A percentile compares a stretch with the other conserved stretches of the same genome.
Evolutionary conservation across 1,139 yeast species (phyloP).

Genomic region (Blastobotrys illinoisensis): DNA sequence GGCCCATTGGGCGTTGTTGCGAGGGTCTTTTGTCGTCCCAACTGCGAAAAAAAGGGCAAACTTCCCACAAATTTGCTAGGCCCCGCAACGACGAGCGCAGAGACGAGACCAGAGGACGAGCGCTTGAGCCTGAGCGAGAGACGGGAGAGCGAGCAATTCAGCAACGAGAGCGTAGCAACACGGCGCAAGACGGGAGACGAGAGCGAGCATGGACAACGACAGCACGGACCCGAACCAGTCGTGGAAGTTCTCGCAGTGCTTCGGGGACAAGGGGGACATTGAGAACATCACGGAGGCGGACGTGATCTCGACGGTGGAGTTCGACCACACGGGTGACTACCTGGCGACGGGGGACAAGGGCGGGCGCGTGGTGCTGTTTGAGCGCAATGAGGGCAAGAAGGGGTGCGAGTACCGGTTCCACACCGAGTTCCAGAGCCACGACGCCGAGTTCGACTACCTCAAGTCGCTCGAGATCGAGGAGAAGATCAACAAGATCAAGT

Average conservation of each 20-base stretch:
- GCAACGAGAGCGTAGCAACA: not conserved
- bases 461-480: slow-evolving; percentile 96
- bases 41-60: no score
- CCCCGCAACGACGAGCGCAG: no score
- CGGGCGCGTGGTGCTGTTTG: slow-evolving; percentile 94
- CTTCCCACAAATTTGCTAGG: no score
- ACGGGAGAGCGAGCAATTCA: no score
- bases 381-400: slow-evolving; percentile 72
- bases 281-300: slow-evolving; percentile 97
- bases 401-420: slow-evolving; percentile 92
- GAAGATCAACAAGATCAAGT: slow-evolving; percentile 93
- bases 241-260: slow-evolving; percentile 53
- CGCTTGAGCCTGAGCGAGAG: not conserved
- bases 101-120: no score
- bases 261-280: slow-evolving; percentile 97
- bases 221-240: slow-evolving; percentile 30
- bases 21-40: no score
- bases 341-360: slow-evolving; percentile 98
- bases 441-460: slow-evolving; percentile 95
- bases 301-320: slow-evolving; percentile 94
- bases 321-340: slow-evolving; percentile 90
- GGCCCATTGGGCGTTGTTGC: no score
- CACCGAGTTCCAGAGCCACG: slow-evolving; percentile 97
- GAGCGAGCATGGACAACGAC: slow-evolving; percentile 19
- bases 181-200: not conserved